Base-by-base conservation (phyloP, 208 protist species). In the Strigomonas galati region DNA sequence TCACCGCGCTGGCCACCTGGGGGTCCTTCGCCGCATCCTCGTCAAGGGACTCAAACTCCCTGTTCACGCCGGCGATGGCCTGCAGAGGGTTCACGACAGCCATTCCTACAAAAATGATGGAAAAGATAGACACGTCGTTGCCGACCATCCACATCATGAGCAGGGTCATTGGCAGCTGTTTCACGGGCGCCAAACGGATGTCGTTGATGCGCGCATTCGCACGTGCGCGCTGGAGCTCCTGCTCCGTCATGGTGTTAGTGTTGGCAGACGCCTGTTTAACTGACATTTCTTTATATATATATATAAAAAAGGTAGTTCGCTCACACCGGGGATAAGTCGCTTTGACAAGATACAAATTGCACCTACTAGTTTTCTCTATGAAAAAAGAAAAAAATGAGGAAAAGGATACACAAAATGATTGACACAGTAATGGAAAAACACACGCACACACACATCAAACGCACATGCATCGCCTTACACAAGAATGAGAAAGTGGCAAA, bases 111-210 rank as follows among this genome's bases (percentile, higher is more conserved):
- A 94, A 92, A 84, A 94, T 92, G 69, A 94, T 94, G 49, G 89
- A 89, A 69, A 92, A 94, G 43, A 94, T 91, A 65, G 82, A 88
- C 15, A 94, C 81, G 10, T 91, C 84, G 62, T 94, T 94, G 55
- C 89, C 89, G 2, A 90, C 83, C 89, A 94, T 94, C 79, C 81
- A 94, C 85, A 94, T 88, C 78, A 92, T 84, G 69, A 94, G 89
- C 12, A 67, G 31, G 12, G 78, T 94, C 89, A 94, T 94, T 19
- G 89, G 89, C 44, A 94, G 78, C 44, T 84, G 82, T 77, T 89
- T 90, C 19, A 94, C 61, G 0, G 89, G 89, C 71, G 88, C 75
- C 44, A 85, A 35, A 37, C 84, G 89, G 10, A 94, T 57, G 51
- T 85, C 82, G 57, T 82, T 89, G n/a, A 94, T 71, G 32, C 76